Evolutionary conservation across 352 stramenopile genomes (phyloP), one percentile per base, ranked within the genome.

Genomic region (Phytopythium montanum): DNA sequence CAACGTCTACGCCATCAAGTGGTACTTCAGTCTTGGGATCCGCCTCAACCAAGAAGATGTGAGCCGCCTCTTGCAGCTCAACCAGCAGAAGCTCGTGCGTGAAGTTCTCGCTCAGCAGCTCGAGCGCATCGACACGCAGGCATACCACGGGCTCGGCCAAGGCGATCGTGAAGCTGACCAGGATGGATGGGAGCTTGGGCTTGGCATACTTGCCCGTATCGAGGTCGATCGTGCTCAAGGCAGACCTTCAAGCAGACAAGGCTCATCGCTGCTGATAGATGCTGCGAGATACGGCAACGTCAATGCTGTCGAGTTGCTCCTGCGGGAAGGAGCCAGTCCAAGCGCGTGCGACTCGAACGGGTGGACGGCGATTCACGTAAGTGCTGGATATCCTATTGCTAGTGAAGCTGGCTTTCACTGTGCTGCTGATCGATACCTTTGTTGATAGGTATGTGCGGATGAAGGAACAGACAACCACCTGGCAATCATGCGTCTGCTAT

Each of bases 281-380:
- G 79, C 81, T 41, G 68, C 62, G 1, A 78, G 80, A 54, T 85
- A 75, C 51, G 81, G 72, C 3, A 81, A 85, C 39, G 34, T 65
- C 2, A 49, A 66, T 0, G 73, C 75, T 0, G 68, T 78, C 1
- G 57, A 72, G 48, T 28, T 76, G 48, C 61, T 91, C 21, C 63
- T 89, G 0, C 59, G 74, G n/a, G 58, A 74, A 59, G 73, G 68
- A 19, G 57, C 61, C 14, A 64, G 77, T 12, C 59, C 75, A 2
- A 70, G 67, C 23, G 64, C 61, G n/a, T 66, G 64, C 53, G 81
- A 91, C 61, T 59, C 64, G 1, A 84, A 89, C 25, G 75, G 68
- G 1, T 91, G 81, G 81, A 87, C 76, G 1, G 59, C 70, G 31
- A 58, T 91, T 10, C 81, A 91, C 62, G 79, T 88, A 50, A 21